Evolutionary conservation across 2,329 filamentous ascomycete genomes (phyloP), one percentile per base, ranked within the genome.

Genomic region (Drechslerella dactyloides): DNA sequence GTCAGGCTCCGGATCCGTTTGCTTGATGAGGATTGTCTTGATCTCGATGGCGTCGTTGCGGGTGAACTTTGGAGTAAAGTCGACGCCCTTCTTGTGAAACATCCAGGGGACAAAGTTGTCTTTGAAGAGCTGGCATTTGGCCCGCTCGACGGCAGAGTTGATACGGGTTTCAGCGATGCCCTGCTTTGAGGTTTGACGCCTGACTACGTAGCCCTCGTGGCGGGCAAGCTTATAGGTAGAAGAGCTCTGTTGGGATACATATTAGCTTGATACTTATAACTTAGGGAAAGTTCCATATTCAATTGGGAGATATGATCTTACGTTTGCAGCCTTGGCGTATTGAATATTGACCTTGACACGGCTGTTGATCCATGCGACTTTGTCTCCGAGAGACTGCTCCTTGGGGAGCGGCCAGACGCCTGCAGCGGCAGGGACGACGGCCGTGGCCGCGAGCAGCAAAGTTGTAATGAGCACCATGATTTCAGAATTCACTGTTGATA

Each of bases 101-200:
- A 88, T 91, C 90, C 90, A 94, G 0, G 91, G 90, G 15, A 91
- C 84, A 73, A 93, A 87, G 75, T 85, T 86, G 68, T 88, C 81
- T 24, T 84, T 80, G 79, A 92, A 89, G 63, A 93, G 86, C 65
- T 84, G 85, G 23, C 83, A 79, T 74, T 87, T 81, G 8, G 88
- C 83, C 52, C 89, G 84, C 21, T 80, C 75, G 51, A 70, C 52
- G n/a, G 66, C 66, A 17, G 33, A 42, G 30, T 70, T 59, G 54
- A 70, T 63, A 30, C 66, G 66, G 24, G 53, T 56, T 27, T 70
- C 66, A n/a, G 83, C 82, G 19, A 88, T 80, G 30, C 82, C 86
- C 24, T 81, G 83, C 75, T 83, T 81, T 55, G 88, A 84, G 24
- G 88, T 82, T 17, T 84, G 80, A 75, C 81, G 81, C 80, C 83